A percentile compares a stretch with the other conserved stretches of the same genome.
These are phyloP conservation scores for Austroboletus novae-zelandiae DNA, from an alignment of 1,284 basidiomycete genomes.

Conservation along the genomic window DNA sequence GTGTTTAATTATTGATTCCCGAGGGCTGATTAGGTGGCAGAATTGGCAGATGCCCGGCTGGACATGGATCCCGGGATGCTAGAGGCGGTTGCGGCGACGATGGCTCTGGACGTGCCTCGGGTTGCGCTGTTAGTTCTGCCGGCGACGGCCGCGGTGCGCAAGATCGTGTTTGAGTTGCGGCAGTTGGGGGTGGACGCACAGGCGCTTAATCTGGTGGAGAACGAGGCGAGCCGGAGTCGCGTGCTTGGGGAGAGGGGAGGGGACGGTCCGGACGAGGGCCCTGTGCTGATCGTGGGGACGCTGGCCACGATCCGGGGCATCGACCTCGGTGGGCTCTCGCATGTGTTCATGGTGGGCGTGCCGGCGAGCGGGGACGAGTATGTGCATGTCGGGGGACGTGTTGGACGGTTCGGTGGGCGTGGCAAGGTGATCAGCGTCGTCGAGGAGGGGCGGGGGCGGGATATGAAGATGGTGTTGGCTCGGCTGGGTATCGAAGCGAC, in stretches of 20 bases:
- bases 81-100: conserved; percentile 66
- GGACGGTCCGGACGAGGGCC: conserved; percentile 42
- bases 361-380: conserved; percentile 61
- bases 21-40: conserved; percentile 32
- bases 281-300: conserved; percentile 66
- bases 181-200: conserved; percentile 67
- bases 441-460: conserved; percentile 31
- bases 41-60: conserved; percentile 43
- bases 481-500: conserved; percentile 38
- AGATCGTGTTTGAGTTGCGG: conserved; percentile 61
- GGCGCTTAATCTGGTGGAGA: conserved; percentile 50
- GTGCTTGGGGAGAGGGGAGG: conserved; percentile 35
- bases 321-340: conserved; percentile 66
- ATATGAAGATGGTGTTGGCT: conserved; percentile 46
- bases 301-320: conserved; percentile 66
- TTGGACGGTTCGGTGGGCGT: conserved; percentile 63
- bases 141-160: conserved; percentile 53
- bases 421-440: conserved; percentile 65
- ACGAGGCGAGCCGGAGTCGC: conserved; percentile 42
- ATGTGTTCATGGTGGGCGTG: conserved; percentile 70
- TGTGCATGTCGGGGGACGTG: conserved; percentile 71
- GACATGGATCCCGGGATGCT: conserved; percentile 53
- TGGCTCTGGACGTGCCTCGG: conserved; percentile 70
- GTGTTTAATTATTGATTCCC: background rate
- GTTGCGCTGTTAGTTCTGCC: conserved; percentile 66